Conservation (phyloP, 441 rosid species). For the Mallotus repandus region DNA sequence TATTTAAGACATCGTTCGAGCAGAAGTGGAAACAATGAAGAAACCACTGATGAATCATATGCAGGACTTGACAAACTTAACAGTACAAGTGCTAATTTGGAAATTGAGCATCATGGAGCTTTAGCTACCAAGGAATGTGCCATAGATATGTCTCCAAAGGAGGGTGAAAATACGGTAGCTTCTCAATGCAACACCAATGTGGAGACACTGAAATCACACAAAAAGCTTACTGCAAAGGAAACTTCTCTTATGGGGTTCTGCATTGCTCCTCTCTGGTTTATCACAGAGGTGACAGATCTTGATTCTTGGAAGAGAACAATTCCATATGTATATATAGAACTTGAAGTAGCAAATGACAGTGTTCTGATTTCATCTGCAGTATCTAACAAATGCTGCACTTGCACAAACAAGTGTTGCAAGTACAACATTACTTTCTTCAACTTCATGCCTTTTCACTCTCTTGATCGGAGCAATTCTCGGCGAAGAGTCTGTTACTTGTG, state of each 20-base stretch:
- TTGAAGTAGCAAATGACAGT: too few species aligned
- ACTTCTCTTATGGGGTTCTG: constrained; percentile 25
- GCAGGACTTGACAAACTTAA: constrained; percentile 14
- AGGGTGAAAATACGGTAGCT: constrained; percentile 23
- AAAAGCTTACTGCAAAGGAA: constrained; percentile 21
- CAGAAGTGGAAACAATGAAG: not conserved
- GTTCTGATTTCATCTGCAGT: constrained; percentile 28
- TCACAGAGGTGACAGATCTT: constrained; percentile 33
- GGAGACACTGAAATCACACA: constrained; percentile 6
- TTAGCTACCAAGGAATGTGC: constrained; percentile 13
- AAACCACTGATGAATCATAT: constrained; percentile 1
- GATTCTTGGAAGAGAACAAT: not conserved
- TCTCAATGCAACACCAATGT: not conserved
- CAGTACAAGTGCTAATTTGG: constrained; percentile 6
- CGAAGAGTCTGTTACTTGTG: constrained; percentile 35
- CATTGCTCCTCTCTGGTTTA: constrained; percentile 41
- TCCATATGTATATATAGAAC: too few species aligned
- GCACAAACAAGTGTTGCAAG: constrained; percentile 48
- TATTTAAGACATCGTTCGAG: constrained; percentile 5
- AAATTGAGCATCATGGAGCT: constrained; percentile 20
- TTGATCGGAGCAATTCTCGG: constrained; percentile 44
- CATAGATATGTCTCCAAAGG: constrained; percentile 11
- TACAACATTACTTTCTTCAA: constrained; percentile 42
- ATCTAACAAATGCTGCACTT: constrained; percentile 47
- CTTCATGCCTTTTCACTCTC: constrained; percentile 52